A percentile compares a stretch with the other conserved stretches of the same genome.
These are phyloP conservation scores for Carex scoparia DNA, from an alignment of 176 grass and related monocot species.

Conservation along the genomic window DNA sequence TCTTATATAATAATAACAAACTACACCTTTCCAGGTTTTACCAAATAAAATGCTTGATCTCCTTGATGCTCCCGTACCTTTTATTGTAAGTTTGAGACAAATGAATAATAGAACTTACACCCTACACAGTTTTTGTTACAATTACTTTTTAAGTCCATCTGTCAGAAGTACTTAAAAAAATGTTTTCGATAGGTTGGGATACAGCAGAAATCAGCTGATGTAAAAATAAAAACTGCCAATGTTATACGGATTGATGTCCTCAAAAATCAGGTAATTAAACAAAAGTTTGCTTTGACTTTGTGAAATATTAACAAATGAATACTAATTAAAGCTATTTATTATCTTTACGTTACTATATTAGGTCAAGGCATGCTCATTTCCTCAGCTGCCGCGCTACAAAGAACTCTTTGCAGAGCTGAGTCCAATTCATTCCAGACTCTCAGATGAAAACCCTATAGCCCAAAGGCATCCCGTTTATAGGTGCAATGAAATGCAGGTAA, in stretches of 20 bases:
- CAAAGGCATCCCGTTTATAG: constrained; percentile 82
- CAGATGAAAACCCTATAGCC: constrained; percentile 54
- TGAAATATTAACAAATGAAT: neutral
- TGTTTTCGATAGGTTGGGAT: constrained; percentile 63
- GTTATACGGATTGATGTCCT: constrained; percentile 73
- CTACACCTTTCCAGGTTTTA: constrained; percentile 59
- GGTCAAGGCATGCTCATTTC: constrained; percentile 73
- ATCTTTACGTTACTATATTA: constrained; percentile 31
- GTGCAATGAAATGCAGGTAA: constrained; percentile 94
- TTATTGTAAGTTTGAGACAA: constrained; percentile 63
- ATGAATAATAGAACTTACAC: neutral
- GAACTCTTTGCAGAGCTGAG: constrained; percentile 73
- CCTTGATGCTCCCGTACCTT: constrained; percentile 94
- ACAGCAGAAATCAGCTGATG: constrained; percentile 62
- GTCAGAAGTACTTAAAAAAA: constrained; percentile 24
- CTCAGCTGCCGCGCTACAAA: constrained; percentile 80
- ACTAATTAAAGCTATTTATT: neutral
- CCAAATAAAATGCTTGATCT: constrained; percentile 85
- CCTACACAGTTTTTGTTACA: constrained; percentile 8
- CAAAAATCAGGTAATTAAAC: constrained; percentile 64
- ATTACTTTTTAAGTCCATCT: constrained; percentile 11
- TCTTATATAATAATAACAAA: constrained; percentile 22
- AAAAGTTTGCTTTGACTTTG: neutral
- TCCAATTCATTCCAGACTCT: constrained; percentile 86
- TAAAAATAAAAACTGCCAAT: constrained; percentile 74